These are phyloP conservation scores for Hymenoscyphus fraxineus DNA, from an alignment of 2,329 filamentous ascomycete species.

Conservation along the genomic window DNA sequence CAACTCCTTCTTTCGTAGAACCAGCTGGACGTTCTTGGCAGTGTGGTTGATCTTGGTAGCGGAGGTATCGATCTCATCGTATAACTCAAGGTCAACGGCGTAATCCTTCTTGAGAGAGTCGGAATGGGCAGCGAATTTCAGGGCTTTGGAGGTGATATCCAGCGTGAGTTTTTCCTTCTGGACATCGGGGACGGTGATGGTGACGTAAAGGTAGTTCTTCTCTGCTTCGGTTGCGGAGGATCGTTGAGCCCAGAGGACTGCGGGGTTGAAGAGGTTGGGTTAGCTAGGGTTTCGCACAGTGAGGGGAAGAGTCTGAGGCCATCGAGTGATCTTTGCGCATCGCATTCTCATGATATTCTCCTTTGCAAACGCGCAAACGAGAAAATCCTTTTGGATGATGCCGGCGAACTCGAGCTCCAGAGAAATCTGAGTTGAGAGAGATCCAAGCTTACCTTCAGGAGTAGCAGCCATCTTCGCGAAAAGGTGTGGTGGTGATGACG, in stretches of 20 bases:
- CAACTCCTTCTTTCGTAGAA: conserved; percentile 95
- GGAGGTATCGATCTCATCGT: conserved; percentile 80
- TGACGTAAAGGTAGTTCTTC: conserved; percentile 95
- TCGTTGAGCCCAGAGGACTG: conserved; percentile 98
- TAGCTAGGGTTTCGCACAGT: conserved; percentile 8
- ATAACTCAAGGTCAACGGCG: conserved; percentile 82
- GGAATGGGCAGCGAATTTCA: conserved; percentile 81
- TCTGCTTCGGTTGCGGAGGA: conserved; percentile 73
- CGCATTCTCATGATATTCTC: not conserved
- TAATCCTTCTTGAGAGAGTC: conserved; percentile 83
- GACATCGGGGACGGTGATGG: conserved; percentile 84
- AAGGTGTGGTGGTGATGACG: not conserved
- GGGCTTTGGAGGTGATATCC: conserved; percentile 70
- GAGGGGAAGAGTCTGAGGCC: not conserved
- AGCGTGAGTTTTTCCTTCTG: conserved; percentile 72
- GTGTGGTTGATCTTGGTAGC: conserved; percentile 87
- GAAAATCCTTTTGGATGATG: not conserved
- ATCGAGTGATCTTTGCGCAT: not conserved
- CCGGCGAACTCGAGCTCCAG: not conserved
- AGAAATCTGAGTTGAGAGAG: conserved; percentile 7
- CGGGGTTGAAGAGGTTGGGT: conserved; percentile 6
- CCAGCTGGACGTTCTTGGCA: conserved; percentile 80
- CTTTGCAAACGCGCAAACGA: not conserved
- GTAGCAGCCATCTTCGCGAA: conserved; percentile 26
- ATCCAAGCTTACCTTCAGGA: conserved; percentile 32